A percentile compares a stretch with the other conserved stretches of the same genome.
Evolutionary conservation across 2,329 filamentous ascomycete genomes (phyloP).

Genomic region (Trichophyton mentagrophytes): DNA sequence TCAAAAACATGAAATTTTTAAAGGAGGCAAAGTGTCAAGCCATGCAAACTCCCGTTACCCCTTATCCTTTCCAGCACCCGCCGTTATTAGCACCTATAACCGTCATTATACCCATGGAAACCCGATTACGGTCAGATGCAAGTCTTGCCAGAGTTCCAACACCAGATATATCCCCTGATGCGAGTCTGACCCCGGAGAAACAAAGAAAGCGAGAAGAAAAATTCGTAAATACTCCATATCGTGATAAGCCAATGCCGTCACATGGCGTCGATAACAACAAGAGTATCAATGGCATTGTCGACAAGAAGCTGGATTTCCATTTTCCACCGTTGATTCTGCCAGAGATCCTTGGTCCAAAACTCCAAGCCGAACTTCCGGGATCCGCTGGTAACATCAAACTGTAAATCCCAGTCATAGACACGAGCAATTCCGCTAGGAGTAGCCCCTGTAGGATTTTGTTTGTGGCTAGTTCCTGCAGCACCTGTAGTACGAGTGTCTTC

Average conservation of each 20-base stretch:
- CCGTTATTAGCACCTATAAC: background rate
- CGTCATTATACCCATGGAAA: background rate
- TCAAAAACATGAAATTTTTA: background rate
- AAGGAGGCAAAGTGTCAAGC: background rate
- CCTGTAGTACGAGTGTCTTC: background rate
- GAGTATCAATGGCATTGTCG: slow-evolving; percentile 29
- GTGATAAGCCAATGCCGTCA: background rate
- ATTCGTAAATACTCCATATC: background rate
- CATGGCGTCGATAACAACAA: slow-evolving; percentile 23
- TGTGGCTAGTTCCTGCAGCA: background rate
- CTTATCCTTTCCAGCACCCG: background rate
- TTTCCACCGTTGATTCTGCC: slow-evolving; percentile 30
- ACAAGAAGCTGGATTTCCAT: slow-evolving; percentile 29
- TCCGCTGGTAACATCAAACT: slow-evolving; percentile 13
- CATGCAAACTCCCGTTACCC: background rate
- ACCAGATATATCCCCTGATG: slow-evolving; percentile 1
- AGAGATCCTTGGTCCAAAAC: slow-evolving; percentile 28
- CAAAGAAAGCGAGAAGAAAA: background rate
- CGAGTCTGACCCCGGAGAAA: background rate
- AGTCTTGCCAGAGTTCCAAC: background rate
- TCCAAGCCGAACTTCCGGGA: slow-evolving; percentile 16
- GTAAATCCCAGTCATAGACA: slow-evolving; percentile 18
- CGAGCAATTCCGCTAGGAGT: background rate
- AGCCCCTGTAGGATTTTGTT: background rate
- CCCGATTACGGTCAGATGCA: background rate